Evolutionary conservation across 2,329 filamentous ascomycete species (phyloP).

Genomic region (Macrophomina tecta): DNA sequence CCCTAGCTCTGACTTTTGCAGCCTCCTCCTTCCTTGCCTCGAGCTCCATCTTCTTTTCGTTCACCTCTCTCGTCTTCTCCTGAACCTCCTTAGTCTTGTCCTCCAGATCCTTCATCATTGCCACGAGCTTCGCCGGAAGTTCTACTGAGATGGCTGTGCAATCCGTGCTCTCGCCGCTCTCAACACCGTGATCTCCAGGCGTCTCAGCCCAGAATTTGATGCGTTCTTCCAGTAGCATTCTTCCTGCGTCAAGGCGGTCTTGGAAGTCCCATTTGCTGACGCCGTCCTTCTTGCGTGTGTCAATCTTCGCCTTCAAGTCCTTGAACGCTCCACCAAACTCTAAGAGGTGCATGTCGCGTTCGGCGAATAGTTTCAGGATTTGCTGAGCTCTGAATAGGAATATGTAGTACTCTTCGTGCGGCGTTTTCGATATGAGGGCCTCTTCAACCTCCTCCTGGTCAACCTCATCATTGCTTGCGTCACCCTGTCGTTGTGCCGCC

Average conservation of each 20-base stretch:
- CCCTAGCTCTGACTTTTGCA: too few relatives aligned
- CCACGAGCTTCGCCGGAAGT: neutral
- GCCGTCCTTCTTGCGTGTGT: neutral
- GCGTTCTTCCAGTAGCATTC: neutral
- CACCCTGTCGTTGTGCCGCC: neutral
- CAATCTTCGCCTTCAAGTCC: neutral
- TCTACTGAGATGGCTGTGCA: neutral
- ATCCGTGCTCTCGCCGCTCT: neutral
- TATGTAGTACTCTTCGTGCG: neutral
- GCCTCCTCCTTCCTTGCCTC: neutral
- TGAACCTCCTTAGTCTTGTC: neutral
- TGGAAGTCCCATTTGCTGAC: neutral
- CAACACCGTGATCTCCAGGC: neutral
- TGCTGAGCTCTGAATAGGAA: constrained; percentile 10
- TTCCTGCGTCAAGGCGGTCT: neutral
- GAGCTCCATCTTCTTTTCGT: neutral
- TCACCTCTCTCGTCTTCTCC: neutral
- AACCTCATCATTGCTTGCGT: neutral
- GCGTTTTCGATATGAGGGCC: neutral
- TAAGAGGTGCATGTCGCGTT: neutral
- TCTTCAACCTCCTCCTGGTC: neutral
- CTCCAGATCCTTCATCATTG: neutral
- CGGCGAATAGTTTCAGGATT: neutral
- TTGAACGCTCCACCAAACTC: constrained; percentile 13
- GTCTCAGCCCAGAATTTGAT: neutral